Base-by-base conservation (phyloP, 306 rosid genomes). In the Canavalia ensiformis region DNA sequence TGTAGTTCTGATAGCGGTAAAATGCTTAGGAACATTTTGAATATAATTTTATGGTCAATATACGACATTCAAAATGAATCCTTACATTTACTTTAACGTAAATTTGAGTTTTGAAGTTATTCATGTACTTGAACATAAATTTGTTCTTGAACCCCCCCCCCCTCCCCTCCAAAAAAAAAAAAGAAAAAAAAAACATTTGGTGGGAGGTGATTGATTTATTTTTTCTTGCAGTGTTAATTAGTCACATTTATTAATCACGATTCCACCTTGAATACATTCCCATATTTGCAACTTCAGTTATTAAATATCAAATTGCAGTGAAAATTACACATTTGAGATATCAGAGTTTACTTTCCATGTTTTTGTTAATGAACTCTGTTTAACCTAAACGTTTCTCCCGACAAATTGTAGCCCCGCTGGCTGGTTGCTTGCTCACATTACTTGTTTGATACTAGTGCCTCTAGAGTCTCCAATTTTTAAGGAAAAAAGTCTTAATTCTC, bases 1-100 rank as follows among this genome's bases (percentile, higher is more conserved):
- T 72, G 73, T 77, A 50, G 78, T 33, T 63, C 62, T 70, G 25
- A 8, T 51, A 25, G 30, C 64, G 77, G 68, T 76, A 12, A 63
- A 74, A 70, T 77, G 78, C 34, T 12, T 70, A 42, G 82, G 86
- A 83, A 34, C 69, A 44, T 83, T 63, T 52, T 72, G 18, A 64
- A 12, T 62, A 44, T 8, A 35, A 51, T 39, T 82, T 8, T 18
- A 73, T 56, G 39, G 72, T 78, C 56, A 33, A 69, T 70, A 57
- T 75, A 68, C 58, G 13, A 46, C 39, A 49, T 70, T 70, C 34
- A 49, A 52, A 29, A 41, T 63, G 77, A 72, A 81, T 60, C 11
- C 33, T 77, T 39, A 7, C 13, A 13, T 18, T 41, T 76, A 10
- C 60, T 46, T 46, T 54, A 12, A 45, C 55, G 10, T 8, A 51